phyloP scores from a whole-genome alignment of 345 rosid genomes.

The Aethionema arabicum region DNA sequence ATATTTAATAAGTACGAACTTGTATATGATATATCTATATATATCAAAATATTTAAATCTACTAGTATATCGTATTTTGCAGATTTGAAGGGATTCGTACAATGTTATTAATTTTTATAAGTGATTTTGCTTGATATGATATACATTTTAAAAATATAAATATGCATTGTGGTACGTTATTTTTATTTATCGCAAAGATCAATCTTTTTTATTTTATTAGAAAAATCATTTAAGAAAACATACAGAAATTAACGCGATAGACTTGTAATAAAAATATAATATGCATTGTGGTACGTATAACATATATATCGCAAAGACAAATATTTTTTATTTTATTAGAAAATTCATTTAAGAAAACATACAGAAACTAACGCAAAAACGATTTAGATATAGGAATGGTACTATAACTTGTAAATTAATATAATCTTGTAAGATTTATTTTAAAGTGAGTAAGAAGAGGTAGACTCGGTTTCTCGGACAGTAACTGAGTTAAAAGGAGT shows the following conservation, averaged over 20 bases:
- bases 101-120: too few relatives aligned
- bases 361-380: background rate
- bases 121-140: too few relatives aligned
- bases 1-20: too few relatives aligned
- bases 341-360: conserved; percentile 10
- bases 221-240: conserved; percentile 8
- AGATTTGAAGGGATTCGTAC: too few relatives aligned
- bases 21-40: too few relatives aligned
- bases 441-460: conserved; percentile 16
- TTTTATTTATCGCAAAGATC: conserved; percentile 20
- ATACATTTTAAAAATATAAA: background rate
- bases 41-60: too few relatives aligned
- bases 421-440: too few relatives aligned
- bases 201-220: conserved; percentile 20
- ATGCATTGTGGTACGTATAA: too few relatives aligned
- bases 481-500: conserved; percentile 12
- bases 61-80: too few relatives aligned
- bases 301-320: conserved; percentile 15
- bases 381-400: too few relatives aligned
- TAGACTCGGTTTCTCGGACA: conserved; percentile 8
- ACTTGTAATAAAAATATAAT: conserved; percentile 3
- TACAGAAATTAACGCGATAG: background rate
- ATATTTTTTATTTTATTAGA: conserved; percentile 19
- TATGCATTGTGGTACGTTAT: too few relatives aligned
- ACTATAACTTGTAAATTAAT: too few relatives aligned